Evolutionary conservation across 192 early-diverging fungal genomes (phyloP).

Genomic region (Diversispora eburnea): DNA sequence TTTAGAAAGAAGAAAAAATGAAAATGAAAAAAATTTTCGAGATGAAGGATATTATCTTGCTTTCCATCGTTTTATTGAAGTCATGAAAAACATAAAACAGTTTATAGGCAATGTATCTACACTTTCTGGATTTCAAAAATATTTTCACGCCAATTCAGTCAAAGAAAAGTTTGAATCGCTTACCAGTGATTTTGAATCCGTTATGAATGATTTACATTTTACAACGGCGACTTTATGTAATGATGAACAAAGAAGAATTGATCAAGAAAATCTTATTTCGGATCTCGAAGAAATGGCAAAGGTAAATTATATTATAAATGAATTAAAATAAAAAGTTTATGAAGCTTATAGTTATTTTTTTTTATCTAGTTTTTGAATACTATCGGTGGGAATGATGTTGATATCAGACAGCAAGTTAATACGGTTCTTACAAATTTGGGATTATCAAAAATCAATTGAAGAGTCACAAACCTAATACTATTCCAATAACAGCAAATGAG

Average conservation of each 20-base stretch:
- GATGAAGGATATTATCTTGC: not conserved
- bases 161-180: not conserved
- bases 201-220: not conserved
- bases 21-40: conserved; percentile 9
- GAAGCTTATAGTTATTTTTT: no score
- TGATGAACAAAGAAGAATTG: conserved; percentile 13
- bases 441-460: no score
- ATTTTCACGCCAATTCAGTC: not conserved
- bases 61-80: not conserved
- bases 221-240: not conserved
- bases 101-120: conserved; percentile 2
- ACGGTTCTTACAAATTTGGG: no score
- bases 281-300: conserved; percentile 2
- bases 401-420: no score
- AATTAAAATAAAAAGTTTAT: no score
- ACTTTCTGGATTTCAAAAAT: conserved; percentile 11
- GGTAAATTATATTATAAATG: not conserved
- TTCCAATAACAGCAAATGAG: no score
- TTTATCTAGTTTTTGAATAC: not conserved
- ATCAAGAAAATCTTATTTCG: not conserved
- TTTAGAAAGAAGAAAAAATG: conserved; percentile 1
- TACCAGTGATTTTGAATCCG: not conserved
- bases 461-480: no score
- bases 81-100: conserved; percentile 5
- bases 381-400: no score